Base-by-base conservation (phyloP, 495 filamentous ascomycete species). In the Penicillium waksmanii region DNA sequence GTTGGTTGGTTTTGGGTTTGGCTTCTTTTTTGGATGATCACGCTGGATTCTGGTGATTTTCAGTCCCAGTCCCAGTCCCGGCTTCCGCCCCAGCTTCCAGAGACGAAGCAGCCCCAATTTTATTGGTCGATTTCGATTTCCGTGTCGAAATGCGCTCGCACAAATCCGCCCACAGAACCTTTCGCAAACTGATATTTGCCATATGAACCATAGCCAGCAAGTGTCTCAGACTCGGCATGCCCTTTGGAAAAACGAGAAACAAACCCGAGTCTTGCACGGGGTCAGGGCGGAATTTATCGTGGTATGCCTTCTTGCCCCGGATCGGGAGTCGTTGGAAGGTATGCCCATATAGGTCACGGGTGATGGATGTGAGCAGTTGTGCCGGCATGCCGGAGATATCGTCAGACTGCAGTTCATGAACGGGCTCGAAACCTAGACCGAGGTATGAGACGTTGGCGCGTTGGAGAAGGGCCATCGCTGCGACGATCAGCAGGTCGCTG, bases 211-310 rank as follows among this genome's bases (percentile, higher is more conserved):
- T 73, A 1, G 73, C 73, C 9, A 75, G 48, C 56, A 79, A 58
- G 23, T 75, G 62, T 23, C 71, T 53, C 0, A 68, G 66, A 2
- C 70, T 58, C 1, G 70, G 72, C 10, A 76, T 17, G 0, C 72
- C 71, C 0, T 63, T 50, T 1, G 76, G 75, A 35, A 80, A 78
- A 12, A 76, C 63, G 43, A 78, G 36, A 55, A 69, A 75, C 2
- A 79, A 58, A 0, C 60, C 68, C 1, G 66, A 67, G n/a, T 75
- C 73, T 44, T 73, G 68, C 1, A 23, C 43, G 6, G 59, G 40
- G 56, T 79, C 75, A 0, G 77, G 75, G 2, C 66, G 66, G 34
- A 75, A 77, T 51, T 78, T 78, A 50, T 79, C 76, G 57, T 77
- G 66, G 44, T 77, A 78, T 0, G 70, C 75, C 60, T 74, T 78